Base-by-base conservation (phyloP, 352 stramenopile species). In the Phytophthora pini region DNA sequence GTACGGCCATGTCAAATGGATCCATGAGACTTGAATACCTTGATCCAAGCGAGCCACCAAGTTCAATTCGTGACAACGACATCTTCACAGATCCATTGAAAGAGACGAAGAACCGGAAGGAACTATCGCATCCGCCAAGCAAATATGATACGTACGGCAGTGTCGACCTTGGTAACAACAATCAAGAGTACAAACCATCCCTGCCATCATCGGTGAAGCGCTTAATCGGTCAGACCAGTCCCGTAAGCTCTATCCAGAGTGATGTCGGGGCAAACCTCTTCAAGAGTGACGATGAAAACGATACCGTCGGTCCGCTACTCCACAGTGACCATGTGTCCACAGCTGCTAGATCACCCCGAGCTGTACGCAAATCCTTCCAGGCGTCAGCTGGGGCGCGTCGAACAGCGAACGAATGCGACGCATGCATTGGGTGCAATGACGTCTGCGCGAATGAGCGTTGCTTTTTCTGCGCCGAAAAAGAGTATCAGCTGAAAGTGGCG, bases 341-440 rank as follows among this genome's bases (percentile, higher is more conserved):
- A n/a, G 56, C 50, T 44, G 44, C 52, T 10, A 56, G 46, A 20
- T 75, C 61, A 31, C 62, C 61, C 49, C 44, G 55, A 32, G 34
- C 44, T 26, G 56, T 50, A 24, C 65, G 43, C 7, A 64, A 68
- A 46, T 29, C 43, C n/a, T 65, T 72, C 40, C 65, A 74, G 31
- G 46, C 46, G 15, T 72, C 70, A 56, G 40, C 56, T 54, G 55
- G 65, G 38, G 46, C 60, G 15, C 70, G 66, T 58, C 66, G 66
- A 55, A 76, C 50, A 4, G 60, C 76, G 0, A 78, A 86, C 46
- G 71, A 72, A 29, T 93, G 84, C 15, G 76, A 93, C 52, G 84
- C 84, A n/a, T 93, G 84, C 61, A 88, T 92, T 20, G 72, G 77
- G 51, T 93, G 84, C 65, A 93, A 93, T 50, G 84, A 93, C 31